These are phyloP conservation scores for Candida sanyaensis DNA, from an alignment of 1,139 yeast species.

Conservation along the genomic window DNA sequence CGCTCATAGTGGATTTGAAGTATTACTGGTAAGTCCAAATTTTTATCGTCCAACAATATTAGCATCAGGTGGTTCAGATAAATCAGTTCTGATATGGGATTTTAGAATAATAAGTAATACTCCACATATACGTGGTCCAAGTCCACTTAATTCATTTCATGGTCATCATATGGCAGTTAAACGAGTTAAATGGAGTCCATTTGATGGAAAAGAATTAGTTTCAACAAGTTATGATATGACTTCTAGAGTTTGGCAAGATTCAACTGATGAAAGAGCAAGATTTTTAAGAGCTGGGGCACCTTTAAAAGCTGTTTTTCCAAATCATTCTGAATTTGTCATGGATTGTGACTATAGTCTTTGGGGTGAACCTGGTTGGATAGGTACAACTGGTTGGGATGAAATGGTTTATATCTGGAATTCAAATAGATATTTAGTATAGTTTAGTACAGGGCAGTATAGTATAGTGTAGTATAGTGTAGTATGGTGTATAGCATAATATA, in stretches of 20 bases:
- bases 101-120: conserved; percentile 60
- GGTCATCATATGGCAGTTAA: conserved; percentile 93
- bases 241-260: conserved; percentile 81
- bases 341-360: conserved; percentile 97
- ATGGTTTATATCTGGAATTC: conserved; percentile 91
- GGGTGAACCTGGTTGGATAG: conserved; percentile 97
- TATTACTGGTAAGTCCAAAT: conserved; percentile 84
- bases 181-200: conserved; percentile 88
- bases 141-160: conserved; percentile 74
- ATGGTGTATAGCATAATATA: too few relatives aligned
- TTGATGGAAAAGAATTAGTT: conserved; percentile 66
- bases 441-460: too few relatives aligned
- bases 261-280: conserved; percentile 55
- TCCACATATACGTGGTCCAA: conserved; percentile 56
- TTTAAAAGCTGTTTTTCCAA: conserved; percentile 58
- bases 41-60: conserved; percentile 77
- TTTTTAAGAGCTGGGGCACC: conserved; percentile 39
- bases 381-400: conserved; percentile 96
- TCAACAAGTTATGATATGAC: conserved; percentile 93
- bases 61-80: conserved; percentile 91
- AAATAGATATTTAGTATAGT: conserved; percentile 27
- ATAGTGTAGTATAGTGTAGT: too few relatives aligned
- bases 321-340: conserved; percentile 85
- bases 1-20: conserved; percentile 81
- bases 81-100: conserved; percentile 84